Base-by-base conservation (phyloP, 2,329 filamentous ascomycete genomes). In the Sphaceloma murrayae region DNA sequence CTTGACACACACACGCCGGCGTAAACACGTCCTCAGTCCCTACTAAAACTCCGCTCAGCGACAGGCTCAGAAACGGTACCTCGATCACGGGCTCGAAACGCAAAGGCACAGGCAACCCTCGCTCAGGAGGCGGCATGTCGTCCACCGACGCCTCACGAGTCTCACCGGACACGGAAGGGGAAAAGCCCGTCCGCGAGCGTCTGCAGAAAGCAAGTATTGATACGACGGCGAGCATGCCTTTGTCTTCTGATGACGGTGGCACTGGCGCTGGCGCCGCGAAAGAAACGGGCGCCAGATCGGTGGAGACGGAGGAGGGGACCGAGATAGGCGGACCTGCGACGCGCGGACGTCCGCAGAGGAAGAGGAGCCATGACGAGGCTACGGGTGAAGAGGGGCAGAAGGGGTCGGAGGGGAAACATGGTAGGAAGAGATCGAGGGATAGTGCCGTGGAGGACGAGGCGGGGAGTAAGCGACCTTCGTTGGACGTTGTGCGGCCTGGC, bases 181-280 rank as follows among this genome's bases (percentile, higher is more conserved):
- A 78, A 57, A 70, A 68, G 48, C 74, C 74, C 6, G 72, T 78
- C 27, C 65, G 76, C 47, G 71, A 78, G 56, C 74, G 77, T 59
- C 62, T 80, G 44, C 72, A 76, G 58, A 72, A 78, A 53, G 77
- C 76, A 3, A 68, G 72, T n/a, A 76, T 80, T 46, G 70, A 69
- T 29, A 62, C 66, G 33, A 51, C 56, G 10, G 31, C 49, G 17
- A 49, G 49, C 39, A 45, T 27, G 24, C 6, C 6, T 11, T 6
- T 7, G 24, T 27, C 6, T 11, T 27, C 24, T 27, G 24, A 11
- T 7, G 24, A 27, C 24, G 6, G 48, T 24, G 39, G 16, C 14
- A 22, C 42, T n/a, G n/a, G n/a, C 14, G 34, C 48, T 21, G 50
- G 47, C n/a, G 30, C 34, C 9, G 47, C 34, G 46, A 38, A 40